Conservation (phyloP, 768 basidiomycete species). For the Lepiota subincarnata region DNA sequence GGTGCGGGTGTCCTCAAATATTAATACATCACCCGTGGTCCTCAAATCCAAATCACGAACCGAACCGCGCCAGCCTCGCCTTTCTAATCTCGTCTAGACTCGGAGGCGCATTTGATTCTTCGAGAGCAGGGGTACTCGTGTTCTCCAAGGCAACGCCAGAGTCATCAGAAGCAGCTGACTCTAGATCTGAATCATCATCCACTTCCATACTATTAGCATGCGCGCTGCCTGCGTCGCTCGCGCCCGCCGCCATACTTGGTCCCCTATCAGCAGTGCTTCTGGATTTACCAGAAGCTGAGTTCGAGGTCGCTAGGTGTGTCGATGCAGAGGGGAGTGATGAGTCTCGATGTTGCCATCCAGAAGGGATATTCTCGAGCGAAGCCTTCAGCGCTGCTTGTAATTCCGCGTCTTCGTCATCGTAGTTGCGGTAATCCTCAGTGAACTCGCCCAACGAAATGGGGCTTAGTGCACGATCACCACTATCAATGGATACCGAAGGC, state of each 20-base stretch:
- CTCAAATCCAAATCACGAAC: conserved; percentile 27
- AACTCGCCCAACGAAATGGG: background rate
- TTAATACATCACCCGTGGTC: background rate
- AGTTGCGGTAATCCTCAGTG: conserved; percentile 37
- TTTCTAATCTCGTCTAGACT: conserved; percentile 65
- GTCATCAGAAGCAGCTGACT: conserved; percentile 30
- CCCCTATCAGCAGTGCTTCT: background rate
- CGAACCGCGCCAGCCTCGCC: conserved; percentile 63
- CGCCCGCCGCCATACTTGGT: background rate
- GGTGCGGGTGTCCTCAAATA: no score
- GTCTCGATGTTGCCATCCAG: conserved; percentile 41
- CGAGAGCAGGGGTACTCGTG: conserved; percentile 17
- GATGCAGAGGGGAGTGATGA: conserved; percentile 12
- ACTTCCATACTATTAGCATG: conserved; percentile 13
- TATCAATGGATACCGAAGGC: background rate
- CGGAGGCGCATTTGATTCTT: conserved; percentile 30
- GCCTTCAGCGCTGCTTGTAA: conserved; percentile 86
- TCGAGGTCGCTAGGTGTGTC: conserved; percentile 1
- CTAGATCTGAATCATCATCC: conserved; percentile 34
- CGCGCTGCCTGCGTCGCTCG: background rate
- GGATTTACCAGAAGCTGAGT: background rate
- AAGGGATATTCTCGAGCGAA: conserved; percentile 64
- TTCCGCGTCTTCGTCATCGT: conserved; percentile 86
- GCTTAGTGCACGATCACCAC: background rate
- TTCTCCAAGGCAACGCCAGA: conserved; percentile 12